phyloP scores from a whole-genome alignment of 495 filamentous ascomycete species.

The Aspergillus panamensis region DNA sequence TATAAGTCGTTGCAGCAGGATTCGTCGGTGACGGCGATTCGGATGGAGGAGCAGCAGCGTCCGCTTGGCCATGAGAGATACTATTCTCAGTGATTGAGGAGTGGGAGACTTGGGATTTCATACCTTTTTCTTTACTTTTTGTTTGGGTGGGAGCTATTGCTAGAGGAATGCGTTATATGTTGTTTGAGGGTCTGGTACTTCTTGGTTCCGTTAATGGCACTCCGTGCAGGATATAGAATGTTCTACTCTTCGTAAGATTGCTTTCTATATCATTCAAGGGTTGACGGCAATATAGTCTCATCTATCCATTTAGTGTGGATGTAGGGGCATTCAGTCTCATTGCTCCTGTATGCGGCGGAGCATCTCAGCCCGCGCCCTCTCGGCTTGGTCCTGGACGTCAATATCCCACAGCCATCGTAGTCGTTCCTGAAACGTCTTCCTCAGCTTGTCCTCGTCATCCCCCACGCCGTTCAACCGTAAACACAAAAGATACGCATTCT shows the following conservation, averaged over 20 bases:
- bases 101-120: no score
- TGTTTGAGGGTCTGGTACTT: no score
- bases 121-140: no score
- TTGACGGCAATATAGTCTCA: no score
- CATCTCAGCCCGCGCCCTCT: constrained; percentile 20
- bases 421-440: constrained; percentile 36
- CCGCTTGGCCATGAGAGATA: neutral
- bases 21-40: neutral
- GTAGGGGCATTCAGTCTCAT: no score
- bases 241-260: no score
- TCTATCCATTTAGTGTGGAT: no score
- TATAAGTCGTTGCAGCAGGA: neutral
- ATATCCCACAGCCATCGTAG: constrained; percentile 52
- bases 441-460: constrained; percentile 43
- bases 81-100: neutral
- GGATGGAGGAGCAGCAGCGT: neutral
- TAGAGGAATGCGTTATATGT: no score
- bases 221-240: no score
- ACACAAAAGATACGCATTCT: constrained; percentile 40
- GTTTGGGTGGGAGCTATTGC: no score
- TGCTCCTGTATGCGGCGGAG: neutral
- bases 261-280: no score
- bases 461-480: constrained; percentile 41
- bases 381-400: constrained; percentile 31
- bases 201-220: no score